Evolutionary conservation across 192 early-diverging fungal genomes (phyloP).

Genomic region (Mortierella claussenii): DNA sequence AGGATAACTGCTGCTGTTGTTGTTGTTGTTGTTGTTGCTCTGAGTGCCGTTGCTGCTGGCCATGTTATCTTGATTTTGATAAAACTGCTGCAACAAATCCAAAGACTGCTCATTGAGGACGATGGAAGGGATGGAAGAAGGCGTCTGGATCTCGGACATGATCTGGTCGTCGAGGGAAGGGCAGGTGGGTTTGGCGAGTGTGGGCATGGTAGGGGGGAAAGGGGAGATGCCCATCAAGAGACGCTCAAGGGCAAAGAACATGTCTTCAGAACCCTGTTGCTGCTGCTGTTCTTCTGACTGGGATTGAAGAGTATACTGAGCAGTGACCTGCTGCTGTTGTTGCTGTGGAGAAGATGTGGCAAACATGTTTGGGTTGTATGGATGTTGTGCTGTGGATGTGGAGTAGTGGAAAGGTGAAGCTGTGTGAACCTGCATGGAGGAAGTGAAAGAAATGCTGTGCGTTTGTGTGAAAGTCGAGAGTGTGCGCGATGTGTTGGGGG

Average conservation of each 20-base stretch:
- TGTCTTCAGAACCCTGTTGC: slow-evolving; percentile 36
- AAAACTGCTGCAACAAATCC: slow-evolving; percentile 46
- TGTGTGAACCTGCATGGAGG: slow-evolving; percentile 42
- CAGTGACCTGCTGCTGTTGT: slow-evolving; percentile 7
- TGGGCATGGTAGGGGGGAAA: slow-evolving; percentile 49
- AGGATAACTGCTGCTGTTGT: neutral
- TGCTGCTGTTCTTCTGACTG: slow-evolving; percentile 12
- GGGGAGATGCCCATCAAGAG: slow-evolving; percentile 54
- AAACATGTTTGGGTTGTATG: slow-evolving; percentile 52
- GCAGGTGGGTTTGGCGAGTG: slow-evolving; percentile 51
- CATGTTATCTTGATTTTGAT: slow-evolving; percentile 24
- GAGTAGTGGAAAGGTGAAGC: slow-evolving; percentile 11
- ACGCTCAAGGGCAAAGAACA: slow-evolving; percentile 48
- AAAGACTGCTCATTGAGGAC: slow-evolving; percentile 49
- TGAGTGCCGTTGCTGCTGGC: neutral
- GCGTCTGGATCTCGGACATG: slow-evolving; percentile 15
- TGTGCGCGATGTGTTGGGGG: neutral
- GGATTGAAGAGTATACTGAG: slow-evolving; percentile 34
- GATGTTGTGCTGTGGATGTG: slow-evolving; percentile 18
- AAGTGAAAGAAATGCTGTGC: neutral
- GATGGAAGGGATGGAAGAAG: slow-evolving; percentile 35
- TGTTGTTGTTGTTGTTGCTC: neutral
- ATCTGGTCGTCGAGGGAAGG: slow-evolving; percentile 50
- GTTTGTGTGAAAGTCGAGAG: neutral
- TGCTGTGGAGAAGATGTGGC: slow-evolving; percentile 20